Base-by-base conservation (phyloP, 2,329 filamentous ascomycete species). In the Talaromyces sp. region DNA sequence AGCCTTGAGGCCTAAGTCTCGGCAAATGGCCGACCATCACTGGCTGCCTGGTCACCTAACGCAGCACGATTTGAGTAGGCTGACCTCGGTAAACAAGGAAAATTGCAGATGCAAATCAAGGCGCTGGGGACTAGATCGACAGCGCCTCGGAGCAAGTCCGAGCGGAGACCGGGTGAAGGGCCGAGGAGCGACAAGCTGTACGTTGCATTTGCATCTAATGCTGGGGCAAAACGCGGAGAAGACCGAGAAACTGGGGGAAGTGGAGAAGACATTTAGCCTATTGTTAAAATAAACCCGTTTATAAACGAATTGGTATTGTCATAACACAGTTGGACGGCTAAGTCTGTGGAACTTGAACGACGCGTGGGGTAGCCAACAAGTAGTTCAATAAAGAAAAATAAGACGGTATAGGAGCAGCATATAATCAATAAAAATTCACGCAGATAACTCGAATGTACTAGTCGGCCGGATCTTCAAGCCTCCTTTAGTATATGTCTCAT, bases 401-500 rank as follows among this genome's bases (percentile, higher is more conserved):
- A 21, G 21, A 46, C 0, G 21, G 13, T 21, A 21, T n/a, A 29
- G 14, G 19, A 29, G 49, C 17, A 29, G 27, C 8, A 19, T 29
- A 52, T 29, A 19, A 29, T 11, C 49, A 29, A 52, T 46, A 46
- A 19, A 21, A 10, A 19, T 52, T 21, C 21, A 52, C 24, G 7
- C 13, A 21, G 19, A 17, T 26, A 29, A 41, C 46, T 56, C 26
- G 64, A 59, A 32, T 43, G 46, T 9, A 43, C 59, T 64, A 0
- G 63, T 64, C 13, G 64, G 63, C 26, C 66, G 29, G 3, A 58
- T 6, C 21, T 58, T 53, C 55, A 78, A 62, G 6, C 74, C 75
- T 29, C 70, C 69, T 68, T 79, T 80, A 59, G 70, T 66, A 64
- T 82, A 82, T 1, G 75, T 77, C 70, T 75, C 73, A 64, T 83